These are phyloP conservation scores for Rachicladosporium sp. DNA, from an alignment of 2,329 filamentous ascomycete genomes.

Conservation along the genomic window DNA sequence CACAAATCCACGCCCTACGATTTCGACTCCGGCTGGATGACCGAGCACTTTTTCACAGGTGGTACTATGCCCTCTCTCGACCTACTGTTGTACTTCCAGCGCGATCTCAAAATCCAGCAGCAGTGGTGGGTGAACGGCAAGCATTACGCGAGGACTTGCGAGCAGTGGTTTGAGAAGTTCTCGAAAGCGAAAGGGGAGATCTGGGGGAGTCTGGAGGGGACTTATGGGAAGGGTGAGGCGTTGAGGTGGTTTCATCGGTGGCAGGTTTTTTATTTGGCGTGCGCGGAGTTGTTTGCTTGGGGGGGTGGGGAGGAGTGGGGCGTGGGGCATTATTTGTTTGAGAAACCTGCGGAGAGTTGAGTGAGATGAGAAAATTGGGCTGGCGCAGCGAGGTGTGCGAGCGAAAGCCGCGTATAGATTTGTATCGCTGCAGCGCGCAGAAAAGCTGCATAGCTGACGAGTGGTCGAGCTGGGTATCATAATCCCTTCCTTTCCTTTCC, in stretches of 20 bases:
- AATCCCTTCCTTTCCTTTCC: background rate
- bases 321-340: constrained; percentile 54
- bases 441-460: no score
- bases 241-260: constrained; percentile 56
- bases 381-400: no score
- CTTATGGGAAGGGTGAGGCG: constrained; percentile 50
- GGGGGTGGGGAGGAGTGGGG: constrained; percentile 56
- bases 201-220: constrained; percentile 52
- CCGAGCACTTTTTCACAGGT: constrained; percentile 59
- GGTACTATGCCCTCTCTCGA: constrained; percentile 61
- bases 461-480: constrained; percentile 3
- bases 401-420: no score
- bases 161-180: constrained; percentile 56
- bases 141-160: constrained; percentile 58
- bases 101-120: constrained; percentile 44
- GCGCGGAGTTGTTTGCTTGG: constrained; percentile 56
- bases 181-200: constrained; percentile 45
- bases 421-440: no score
- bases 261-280: constrained; percentile 63
- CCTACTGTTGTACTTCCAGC: constrained; percentile 54
- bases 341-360: constrained; percentile 32
- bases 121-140: constrained; percentile 62
- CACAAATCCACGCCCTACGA: constrained; percentile 56
- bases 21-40: constrained; percentile 64
- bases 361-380: no score